Conservation (phyloP, 2,329 filamentous ascomycete genomes). For the Stemphylium vesicarium region DNA sequence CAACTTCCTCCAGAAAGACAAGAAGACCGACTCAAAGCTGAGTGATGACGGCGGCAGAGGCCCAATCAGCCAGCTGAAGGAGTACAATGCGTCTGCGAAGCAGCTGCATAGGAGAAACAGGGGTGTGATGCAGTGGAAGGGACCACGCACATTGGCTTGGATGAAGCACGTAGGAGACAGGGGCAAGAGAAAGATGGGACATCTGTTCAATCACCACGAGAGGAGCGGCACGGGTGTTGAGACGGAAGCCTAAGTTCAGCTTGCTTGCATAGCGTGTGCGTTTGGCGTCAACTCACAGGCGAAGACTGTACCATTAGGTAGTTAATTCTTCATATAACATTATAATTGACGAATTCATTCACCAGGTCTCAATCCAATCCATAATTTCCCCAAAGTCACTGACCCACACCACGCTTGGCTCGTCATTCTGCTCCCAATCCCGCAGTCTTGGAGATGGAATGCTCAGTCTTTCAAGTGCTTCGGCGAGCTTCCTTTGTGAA, state of each 20-base stretch:
- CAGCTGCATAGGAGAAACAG: slow-evolving; percentile 60
- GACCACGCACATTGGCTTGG: slow-evolving; percentile 62
- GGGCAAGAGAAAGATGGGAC: slow-evolving; percentile 53
- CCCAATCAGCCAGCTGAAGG: slow-evolving; percentile 59
- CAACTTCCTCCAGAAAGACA: slow-evolving; percentile 31
- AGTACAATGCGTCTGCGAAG: slow-evolving; percentile 53
- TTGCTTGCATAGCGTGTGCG: slow-evolving; percentile 8
- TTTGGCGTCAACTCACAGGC: slow-evolving; percentile 2
- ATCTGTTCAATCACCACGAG: slow-evolving; percentile 64
- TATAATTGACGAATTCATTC: background rate
- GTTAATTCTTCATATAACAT: background rate
- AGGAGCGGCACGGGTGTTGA: slow-evolving; percentile 64
- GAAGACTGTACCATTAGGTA: background rate
- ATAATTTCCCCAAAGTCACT: slow-evolving; percentile 19
- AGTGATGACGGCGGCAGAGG: slow-evolving; percentile 53
- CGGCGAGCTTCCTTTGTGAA: slow-evolving; percentile 43
- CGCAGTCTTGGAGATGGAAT: slow-evolving; percentile 32
- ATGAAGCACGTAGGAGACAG: slow-evolving; percentile 65
- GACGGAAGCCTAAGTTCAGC: slow-evolving; percentile 65
- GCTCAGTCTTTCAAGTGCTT: slow-evolving; percentile 42
- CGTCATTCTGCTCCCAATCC: slow-evolving; percentile 17
- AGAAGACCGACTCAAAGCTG: slow-evolving; percentile 31
- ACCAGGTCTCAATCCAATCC: slow-evolving; percentile 7
- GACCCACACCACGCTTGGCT: slow-evolving; percentile 35
- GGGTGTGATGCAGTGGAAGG: slow-evolving; percentile 76